phyloP scores from a whole-genome alignment of 768 basidiomycete species.

The Agaricus blazei region DNA sequence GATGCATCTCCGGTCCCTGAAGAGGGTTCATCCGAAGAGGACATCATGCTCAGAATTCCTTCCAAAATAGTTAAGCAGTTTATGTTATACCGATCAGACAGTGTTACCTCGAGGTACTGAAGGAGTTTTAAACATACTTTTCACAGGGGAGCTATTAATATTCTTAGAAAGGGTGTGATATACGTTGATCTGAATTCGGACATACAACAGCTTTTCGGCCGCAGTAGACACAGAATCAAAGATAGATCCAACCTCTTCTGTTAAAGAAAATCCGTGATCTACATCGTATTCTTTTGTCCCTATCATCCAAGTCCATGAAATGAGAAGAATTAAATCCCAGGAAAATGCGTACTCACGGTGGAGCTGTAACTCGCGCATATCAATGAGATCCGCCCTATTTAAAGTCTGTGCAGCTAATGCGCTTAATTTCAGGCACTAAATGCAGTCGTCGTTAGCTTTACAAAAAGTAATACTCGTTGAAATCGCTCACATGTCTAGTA shows the following conservation, averaged over 20 bases:
- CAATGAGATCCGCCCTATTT: constrained; percentile 36
- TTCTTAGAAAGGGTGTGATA: not conserved
- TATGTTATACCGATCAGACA: not conserved
- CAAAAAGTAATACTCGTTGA: not conserved
- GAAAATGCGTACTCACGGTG: constrained; percentile 34
- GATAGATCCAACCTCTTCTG: constrained; percentile 38
- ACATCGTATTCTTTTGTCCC: constrained; percentile 21
- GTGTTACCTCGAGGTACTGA: constrained; percentile 1
- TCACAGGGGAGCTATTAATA: not conserved
- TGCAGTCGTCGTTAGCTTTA: not conserved
- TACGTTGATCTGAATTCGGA: not conserved
- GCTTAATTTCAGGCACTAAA: constrained; percentile 45
- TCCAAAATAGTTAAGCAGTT: not conserved
- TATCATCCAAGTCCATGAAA: not conserved
- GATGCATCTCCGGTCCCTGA: too few relatives aligned
- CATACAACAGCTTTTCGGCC: constrained; percentile 44
- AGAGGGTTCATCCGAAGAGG: not conserved
- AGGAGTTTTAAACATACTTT: not conserved
- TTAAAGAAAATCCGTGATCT: constrained; percentile 30
- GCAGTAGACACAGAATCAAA: constrained; percentile 45
- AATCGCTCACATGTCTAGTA: constrained; percentile 32
- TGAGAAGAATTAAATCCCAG: not conserved
- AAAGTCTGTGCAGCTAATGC: constrained; percentile 49
- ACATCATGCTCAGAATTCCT: constrained; percentile 1
- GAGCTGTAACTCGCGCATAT: constrained; percentile 37